Conservation (phyloP, 805 yeast species). For the Wickerhamiella azyma region DNA sequence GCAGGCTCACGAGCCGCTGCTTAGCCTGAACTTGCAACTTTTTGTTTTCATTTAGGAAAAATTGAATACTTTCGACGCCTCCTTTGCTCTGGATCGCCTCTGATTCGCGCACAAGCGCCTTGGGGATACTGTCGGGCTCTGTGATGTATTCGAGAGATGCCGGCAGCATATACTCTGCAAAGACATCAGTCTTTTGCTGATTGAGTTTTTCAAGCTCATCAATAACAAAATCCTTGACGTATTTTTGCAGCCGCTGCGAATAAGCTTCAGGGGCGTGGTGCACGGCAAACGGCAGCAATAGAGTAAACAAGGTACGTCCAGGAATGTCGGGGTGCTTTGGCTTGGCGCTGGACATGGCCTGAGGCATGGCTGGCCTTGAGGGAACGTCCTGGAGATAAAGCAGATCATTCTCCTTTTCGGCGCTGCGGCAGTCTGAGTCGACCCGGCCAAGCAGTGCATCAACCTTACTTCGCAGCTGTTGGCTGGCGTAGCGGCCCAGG, state of each 20-base stretch:
- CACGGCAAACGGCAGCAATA: constrained; percentile 51
- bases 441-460: constrained; percentile 43
- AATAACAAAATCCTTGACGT: constrained; percentile 33
- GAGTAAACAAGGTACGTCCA: constrained; percentile 32
- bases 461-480: constrained; percentile 17
- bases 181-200: constrained; percentile 14
- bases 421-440: constrained; percentile 32
- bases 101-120: constrained; percentile 40
- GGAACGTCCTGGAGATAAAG: constrained; percentile 63
- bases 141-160: constrained; percentile 49
- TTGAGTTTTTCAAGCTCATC: constrained; percentile 22
- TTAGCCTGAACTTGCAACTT: background rate
- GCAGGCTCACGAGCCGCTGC: background rate
- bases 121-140: constrained; percentile 43
- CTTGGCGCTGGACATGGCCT: background rate
- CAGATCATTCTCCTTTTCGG: constrained; percentile 71
- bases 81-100: constrained; percentile 41
- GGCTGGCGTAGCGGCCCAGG: constrained; percentile 28
- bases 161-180: constrained; percentile 42
- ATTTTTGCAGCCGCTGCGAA: constrained; percentile 48
- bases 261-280: constrained; percentile 56
- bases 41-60: background rate
- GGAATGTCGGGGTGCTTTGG: background rate
- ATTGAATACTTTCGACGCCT: constrained; percentile 32
- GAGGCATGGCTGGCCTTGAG: constrained; percentile 22